phyloP scores from a whole-genome alignment of 331 rosid species.

The Quercus tomentella region DNA sequence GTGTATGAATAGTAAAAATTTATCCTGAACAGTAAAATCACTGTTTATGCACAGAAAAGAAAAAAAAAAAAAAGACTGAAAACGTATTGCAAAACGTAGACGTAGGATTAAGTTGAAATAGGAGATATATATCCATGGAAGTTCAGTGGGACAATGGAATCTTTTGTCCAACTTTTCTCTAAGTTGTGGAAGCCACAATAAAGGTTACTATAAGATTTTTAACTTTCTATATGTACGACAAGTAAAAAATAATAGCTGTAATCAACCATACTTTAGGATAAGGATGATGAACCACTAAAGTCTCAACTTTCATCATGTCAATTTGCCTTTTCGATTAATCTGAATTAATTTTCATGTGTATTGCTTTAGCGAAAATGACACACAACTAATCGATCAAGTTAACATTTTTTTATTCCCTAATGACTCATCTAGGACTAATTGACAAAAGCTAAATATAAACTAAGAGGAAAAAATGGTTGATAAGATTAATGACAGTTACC shows the following conservation, averaged over 20 bases:
- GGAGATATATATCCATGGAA: background rate
- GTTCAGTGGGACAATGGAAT: conserved; percentile 2
- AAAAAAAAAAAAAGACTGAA: too few species aligned
- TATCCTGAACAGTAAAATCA: too few species aligned
- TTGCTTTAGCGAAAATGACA: conserved; percentile 36
- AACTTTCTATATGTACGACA: conserved; percentile 3
- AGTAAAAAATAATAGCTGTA: background rate
- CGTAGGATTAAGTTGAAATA: too few species aligned
- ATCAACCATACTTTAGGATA: conserved; percentile 36
- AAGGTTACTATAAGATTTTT: background rate
- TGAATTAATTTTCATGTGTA: conserved; percentile 26
- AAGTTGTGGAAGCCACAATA: conserved; percentile 1
- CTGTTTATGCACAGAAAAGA: too few species aligned
- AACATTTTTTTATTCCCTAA: conserved; percentile 23
- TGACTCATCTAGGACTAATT: conserved; percentile 42
- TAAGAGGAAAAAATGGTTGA: background rate
- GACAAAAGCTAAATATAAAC: conserved; percentile 6
- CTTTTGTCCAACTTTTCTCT: conserved; percentile 1
- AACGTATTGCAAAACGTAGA: too few species aligned
- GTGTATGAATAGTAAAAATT: too few species aligned
- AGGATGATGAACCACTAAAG: conserved; percentile 36
- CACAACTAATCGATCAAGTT: conserved; percentile 5
- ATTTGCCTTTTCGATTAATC: background rate
- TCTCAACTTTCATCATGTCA: conserved; percentile 24
- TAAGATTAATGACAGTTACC: conserved; percentile 15